phyloP scores from a whole-genome alignment of 106 monocot genomes.

The Allium fistulosum region DNA sequence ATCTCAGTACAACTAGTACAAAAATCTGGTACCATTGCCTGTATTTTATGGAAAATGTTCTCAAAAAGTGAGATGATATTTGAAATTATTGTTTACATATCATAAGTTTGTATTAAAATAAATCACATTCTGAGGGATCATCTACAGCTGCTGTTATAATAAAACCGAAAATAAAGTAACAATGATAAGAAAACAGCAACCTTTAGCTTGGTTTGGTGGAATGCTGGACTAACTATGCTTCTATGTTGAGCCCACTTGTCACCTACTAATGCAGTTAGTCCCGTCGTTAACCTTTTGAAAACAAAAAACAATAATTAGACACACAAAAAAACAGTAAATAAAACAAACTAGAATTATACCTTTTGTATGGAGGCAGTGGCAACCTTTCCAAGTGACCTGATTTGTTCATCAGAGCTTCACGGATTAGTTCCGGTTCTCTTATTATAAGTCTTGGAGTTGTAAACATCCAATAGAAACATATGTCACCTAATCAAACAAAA shows the following conservation, averaged over 20 bases:
- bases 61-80: background rate
- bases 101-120: background rate
- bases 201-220: constrained; percentile 53
- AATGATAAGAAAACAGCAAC: background rate
- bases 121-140: no score
- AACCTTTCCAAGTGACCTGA: constrained; percentile 23
- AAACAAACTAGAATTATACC: no score
- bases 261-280: constrained; percentile 30
- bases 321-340: no score
- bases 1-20: constrained; percentile 35
- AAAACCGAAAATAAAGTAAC: no score
- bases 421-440: constrained; percentile 30
- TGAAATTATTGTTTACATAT: background rate
- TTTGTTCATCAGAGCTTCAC: constrained; percentile 29
- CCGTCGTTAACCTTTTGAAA: constrained; percentile 9
- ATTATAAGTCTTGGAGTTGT: constrained; percentile 31
- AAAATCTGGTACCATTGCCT: constrained; percentile 62
- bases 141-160: no score
- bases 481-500: constrained; percentile 26
- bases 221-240: constrained; percentile 41
- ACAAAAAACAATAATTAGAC: no score
- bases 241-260: constrained; percentile 39
- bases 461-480: constrained; percentile 30
- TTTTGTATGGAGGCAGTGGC: constrained; percentile 10
- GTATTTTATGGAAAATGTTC: background rate